Evolutionary conservation across 2,329 filamentous ascomycete genomes (phyloP).

Genomic region (Furcasterigmium furcatum): DNA sequence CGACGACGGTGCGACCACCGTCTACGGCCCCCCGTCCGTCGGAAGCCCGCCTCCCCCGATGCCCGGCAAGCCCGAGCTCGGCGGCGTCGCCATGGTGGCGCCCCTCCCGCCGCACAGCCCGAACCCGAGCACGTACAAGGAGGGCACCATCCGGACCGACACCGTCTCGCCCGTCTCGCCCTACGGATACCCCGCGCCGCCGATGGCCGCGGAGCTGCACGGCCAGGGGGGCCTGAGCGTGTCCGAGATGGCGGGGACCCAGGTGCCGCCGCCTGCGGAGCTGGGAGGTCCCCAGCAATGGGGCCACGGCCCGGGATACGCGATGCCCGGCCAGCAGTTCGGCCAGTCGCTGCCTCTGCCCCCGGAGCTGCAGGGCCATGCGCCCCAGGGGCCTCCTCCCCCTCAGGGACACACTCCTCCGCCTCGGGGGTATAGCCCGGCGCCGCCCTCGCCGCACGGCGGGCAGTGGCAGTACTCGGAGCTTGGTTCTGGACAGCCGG

Average conservation of each 20-base stretch:
- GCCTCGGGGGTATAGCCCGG: too few relatives aligned
- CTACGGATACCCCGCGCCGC: constrained; percentile 17
- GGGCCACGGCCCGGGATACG: not conserved
- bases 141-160: constrained; percentile 13
- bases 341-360: constrained; percentile 9
- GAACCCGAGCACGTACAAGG: constrained; percentile 20
- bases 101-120: constrained; percentile 22
- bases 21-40: constrained; percentile 13
- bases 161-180: constrained; percentile 21
- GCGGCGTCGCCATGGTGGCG: constrained; percentile 12
- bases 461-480: constrained; percentile 1
- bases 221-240: constrained; percentile 10
- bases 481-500: not conserved
- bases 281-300: not conserved
- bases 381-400: not conserved
- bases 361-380: constrained; percentile 8
- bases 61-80: constrained; percentile 28
- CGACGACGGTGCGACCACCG: too few relatives aligned
- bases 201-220: constrained; percentile 19
- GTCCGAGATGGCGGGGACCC: not conserved
- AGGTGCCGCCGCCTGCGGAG: constrained; percentile 1
- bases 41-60: constrained; percentile 3
- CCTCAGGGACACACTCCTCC: not conserved
- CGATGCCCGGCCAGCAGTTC: constrained; percentile 6
- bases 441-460: too few relatives aligned